Conservation (phyloP, 2,329 filamentous ascomycete species). For the Metarhizium rileyi region DNA sequence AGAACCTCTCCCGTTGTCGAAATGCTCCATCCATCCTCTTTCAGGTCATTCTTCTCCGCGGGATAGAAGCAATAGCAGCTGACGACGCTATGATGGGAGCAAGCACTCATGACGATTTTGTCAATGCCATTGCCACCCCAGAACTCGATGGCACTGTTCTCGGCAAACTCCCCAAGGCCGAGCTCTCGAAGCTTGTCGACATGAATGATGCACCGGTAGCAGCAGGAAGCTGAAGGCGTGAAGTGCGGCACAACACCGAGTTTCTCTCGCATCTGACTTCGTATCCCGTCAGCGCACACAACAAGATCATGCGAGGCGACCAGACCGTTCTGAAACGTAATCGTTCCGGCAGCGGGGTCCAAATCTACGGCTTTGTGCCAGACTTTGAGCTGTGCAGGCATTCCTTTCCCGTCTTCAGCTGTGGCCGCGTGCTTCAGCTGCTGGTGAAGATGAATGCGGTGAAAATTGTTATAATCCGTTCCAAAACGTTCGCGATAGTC, state of each 20-base stretch:
- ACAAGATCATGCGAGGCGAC: slow-evolving; percentile 43
- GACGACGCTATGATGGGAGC: slow-evolving; percentile 47
- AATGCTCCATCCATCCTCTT: slow-evolving; percentile 44
- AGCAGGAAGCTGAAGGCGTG: slow-evolving; percentile 43
- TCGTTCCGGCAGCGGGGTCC: slow-evolving; percentile 35
- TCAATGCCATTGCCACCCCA: slow-evolving; percentile 53
- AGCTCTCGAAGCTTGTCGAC: slow-evolving; percentile 42
- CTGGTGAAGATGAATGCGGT: slow-evolving; percentile 51
- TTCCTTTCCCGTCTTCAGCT: slow-evolving; percentile 38
- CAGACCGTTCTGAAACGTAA: slow-evolving; percentile 40
- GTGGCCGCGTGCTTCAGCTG: slow-evolving; percentile 50
- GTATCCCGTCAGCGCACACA: slow-evolving; percentile 52
- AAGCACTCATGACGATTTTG: slow-evolving; percentile 58
- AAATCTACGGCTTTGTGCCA: slow-evolving; percentile 43
- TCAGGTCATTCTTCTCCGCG: slow-evolving; percentile 44
- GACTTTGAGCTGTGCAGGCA: slow-evolving; percentile 38
- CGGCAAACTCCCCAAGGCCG: slow-evolving; percentile 47
- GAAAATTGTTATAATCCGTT: slow-evolving; percentile 54
- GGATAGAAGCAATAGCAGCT: slow-evolving; percentile 61
- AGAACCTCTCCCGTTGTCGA: slow-evolving; percentile 43
- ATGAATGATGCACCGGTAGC: slow-evolving; percentile 49
- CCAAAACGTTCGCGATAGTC: slow-evolving; percentile 55
- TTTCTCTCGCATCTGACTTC: slow-evolving; percentile 44
- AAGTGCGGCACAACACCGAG: slow-evolving; percentile 46
- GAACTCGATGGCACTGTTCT: slow-evolving; percentile 49